Base-by-base conservation (phyloP, 139 green algal species). In the Zygnema circumcarinatum region DNA sequence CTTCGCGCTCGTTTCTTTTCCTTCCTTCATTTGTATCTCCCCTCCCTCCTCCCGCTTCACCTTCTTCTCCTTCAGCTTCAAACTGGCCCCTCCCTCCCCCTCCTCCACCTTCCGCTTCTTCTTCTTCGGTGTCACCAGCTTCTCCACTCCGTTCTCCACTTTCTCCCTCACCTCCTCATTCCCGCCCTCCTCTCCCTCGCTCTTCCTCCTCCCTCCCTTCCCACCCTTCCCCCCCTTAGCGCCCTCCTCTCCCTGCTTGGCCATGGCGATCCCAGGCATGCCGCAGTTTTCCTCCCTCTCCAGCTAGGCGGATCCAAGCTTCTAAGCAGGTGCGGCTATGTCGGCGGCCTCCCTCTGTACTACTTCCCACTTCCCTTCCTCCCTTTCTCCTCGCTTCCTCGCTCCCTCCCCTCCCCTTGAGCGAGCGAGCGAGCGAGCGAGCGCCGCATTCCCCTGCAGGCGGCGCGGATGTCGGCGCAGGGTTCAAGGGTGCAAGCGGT, bases 41-140 rank as follows among this genome's bases (percentile, higher is more conserved):
- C 69, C 16, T 16, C 69, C 16, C 69, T 78, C 16, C 36, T 16
- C 16, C 69, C 35, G 3, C 69, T 16, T 41, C 69, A 78, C 16
- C 69, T 16, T 41, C 36, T 38, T 41, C 36, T 22, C 11, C 36
- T 39, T 41, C 69, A 41, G 69, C 69, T 78, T 39, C 69, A 7
- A 16, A 78, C 16, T 41, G 3, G 7, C 11, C 16, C 16, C 47
- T 62, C 47, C 47, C 47, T 7, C 16, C 7, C 47, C 16, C 29
- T 84, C 31, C 39, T 54, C 76, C 38, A 75, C 67, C 76, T 84
- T 75, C 40, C 67, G 39, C 33, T 84, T 62, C 36, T 76, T 75
- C 20, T 75, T 84, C 2, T 36, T 54, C 39, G 67, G n/a, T 40
- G 38, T 1, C 33, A 2, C 33, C n/a, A 20, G 7, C 36, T 41